phyloP scores from a whole-genome alignment of 2,329 filamentous ascomycete species.

The Ramularia endophylla region DNA sequence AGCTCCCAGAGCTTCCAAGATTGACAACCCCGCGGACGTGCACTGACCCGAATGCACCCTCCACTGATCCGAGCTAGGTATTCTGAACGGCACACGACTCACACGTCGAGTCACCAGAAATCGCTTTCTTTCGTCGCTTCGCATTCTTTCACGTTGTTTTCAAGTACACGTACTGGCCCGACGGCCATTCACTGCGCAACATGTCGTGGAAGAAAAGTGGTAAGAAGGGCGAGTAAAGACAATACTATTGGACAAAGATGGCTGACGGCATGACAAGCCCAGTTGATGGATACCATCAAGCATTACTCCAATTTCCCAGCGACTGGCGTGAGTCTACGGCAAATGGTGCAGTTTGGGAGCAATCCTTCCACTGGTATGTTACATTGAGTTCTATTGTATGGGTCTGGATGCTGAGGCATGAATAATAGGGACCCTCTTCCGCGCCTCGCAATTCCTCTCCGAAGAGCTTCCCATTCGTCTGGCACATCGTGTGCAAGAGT shows the following conservation, averaged over 20 bases:
- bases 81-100: background rate
- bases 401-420: conserved; percentile 4
- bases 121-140: background rate
- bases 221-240: conserved; percentile 7
- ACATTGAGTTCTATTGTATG: background rate
- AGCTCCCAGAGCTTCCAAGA: no score
- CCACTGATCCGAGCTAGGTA: no score
- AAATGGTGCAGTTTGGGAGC: conserved; percentile 99
- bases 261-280: conserved; percentile 14
- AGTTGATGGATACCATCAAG: conserved; percentile 29
- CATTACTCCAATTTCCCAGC: conserved; percentile 73
- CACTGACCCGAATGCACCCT: no score
- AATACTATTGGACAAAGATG: conserved; percentile 8
- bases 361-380: conserved; percentile 78
- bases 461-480: conserved; percentile 96
- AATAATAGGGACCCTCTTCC: conserved; percentile 77
- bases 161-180: conserved; percentile 8
- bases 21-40: no score
- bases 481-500: conserved; percentile 92
- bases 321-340: conserved; percentile 89
- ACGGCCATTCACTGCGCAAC: conserved; percentile 15
- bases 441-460: conserved; percentile 95
- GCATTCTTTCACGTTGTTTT: conserved; percentile 12
- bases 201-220: conserved; percentile 30
- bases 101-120: conserved; percentile 1